Percentiles rank a stretch among this genome's conserved stretches.
Conservation (phyloP, 73 alveolate species). For the Symbiodinium pilosum region DNA sequence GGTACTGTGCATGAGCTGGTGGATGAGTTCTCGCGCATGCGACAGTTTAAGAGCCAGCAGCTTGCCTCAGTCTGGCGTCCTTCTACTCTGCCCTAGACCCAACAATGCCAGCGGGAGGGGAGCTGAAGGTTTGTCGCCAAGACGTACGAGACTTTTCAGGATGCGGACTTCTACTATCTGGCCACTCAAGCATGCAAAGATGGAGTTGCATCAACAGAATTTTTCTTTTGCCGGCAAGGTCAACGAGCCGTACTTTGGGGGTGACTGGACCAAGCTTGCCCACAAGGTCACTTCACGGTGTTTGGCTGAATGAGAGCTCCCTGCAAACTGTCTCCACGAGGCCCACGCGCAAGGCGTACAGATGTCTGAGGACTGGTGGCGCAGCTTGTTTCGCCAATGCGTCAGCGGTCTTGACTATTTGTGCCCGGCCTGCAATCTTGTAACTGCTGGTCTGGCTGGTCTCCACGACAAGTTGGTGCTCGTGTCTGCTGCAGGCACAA, state of each 20-base stretch:
- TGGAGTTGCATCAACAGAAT: background rate
- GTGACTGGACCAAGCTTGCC: constrained; percentile 91
- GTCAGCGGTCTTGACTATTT: constrained; percentile 43
- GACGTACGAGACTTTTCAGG: constrained; percentile 89
- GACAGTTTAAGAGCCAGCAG: constrained; percentile 39
- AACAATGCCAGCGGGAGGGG: no score
- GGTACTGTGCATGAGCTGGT: constrained; percentile 73
- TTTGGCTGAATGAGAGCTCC: background rate
- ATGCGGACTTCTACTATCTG: constrained; percentile 59
- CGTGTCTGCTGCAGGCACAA: constrained; percentile 22
- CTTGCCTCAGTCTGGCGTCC: no score
- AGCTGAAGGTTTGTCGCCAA: constrained; percentile 53
- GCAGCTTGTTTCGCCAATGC: constrained; percentile 5
- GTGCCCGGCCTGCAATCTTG: constrained; percentile 4
- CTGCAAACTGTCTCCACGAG: background rate
- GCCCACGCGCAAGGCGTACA: constrained; percentile 47
- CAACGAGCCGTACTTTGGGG: constrained; percentile 85
- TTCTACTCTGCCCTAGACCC: no score
- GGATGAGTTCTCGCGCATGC: constrained; percentile 79
- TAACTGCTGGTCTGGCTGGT: no score
- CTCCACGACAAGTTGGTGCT: no score
- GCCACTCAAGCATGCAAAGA: no score
- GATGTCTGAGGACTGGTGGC: constrained; percentile 83
- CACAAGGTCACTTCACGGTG: background rate
- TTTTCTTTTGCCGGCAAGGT: background rate